phyloP scores from a whole-genome alignment of 2,329 filamentous ascomycete species.

The Gaeumannomyces sp. region DNA sequence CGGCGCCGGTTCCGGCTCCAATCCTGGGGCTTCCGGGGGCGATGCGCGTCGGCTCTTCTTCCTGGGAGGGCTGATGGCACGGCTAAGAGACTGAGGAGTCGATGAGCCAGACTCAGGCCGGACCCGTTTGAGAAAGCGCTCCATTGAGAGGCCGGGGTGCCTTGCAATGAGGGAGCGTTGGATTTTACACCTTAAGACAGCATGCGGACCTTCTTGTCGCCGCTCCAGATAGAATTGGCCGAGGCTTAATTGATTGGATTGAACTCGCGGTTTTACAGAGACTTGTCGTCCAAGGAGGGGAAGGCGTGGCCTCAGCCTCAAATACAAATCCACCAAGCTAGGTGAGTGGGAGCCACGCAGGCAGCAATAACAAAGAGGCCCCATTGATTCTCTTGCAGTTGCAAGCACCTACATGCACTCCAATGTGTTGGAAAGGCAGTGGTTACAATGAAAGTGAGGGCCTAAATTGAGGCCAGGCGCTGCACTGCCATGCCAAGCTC shows the following conservation, averaged over 20 bases:
- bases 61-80: conserved; percentile 7
- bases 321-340: neutral
- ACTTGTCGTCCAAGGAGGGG: neutral
- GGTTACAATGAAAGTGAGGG: neutral
- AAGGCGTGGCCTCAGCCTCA: neutral
- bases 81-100: conserved; percentile 1
- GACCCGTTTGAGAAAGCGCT: neutral
- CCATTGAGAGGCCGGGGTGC: neutral
- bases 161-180: neutral
- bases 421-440: neutral
- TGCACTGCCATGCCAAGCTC: no score
- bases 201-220: neutral
- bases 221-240: neutral
- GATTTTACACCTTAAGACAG: neutral
- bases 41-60: neutral
- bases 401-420: neutral
- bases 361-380: neutral
- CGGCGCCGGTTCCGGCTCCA: no score
- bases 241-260: neutral
- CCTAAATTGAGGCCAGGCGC: neutral
- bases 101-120: neutral
- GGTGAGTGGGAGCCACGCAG: neutral
- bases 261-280: neutral
- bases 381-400: neutral
- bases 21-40: neutral